phyloP scores from a whole-genome alignment of 2,329 filamentous ascomycete species.

The Cercospora citrullina region DNA sequence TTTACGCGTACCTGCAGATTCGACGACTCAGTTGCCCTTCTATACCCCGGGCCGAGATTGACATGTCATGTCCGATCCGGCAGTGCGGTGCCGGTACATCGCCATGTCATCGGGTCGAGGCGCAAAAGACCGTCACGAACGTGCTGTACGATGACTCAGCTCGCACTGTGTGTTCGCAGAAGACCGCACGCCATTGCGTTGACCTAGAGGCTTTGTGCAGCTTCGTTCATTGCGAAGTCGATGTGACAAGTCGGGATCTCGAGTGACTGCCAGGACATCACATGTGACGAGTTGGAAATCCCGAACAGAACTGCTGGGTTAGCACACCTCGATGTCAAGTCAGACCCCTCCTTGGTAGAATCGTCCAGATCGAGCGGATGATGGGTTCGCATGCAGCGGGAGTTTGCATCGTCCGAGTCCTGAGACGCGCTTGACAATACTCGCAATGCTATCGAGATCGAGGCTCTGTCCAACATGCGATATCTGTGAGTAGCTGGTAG shows the following conservation, averaged over 20 bases:
- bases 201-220: background rate
- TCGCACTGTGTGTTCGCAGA: background rate
- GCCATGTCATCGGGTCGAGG: background rate
- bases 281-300: background rate
- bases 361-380: background rate
- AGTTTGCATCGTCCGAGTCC: background rate
- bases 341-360: background rate
- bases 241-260: background rate
- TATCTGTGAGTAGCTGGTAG: background rate
- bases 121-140: background rate
- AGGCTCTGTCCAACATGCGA: background rate
- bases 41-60: background rate
- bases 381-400: background rate
- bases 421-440: background rate
- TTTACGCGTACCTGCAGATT: constrained; percentile 9
- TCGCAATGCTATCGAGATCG: background rate
- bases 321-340: background rate
- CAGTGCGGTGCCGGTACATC: background rate
- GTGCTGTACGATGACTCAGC: background rate
- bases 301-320: background rate
- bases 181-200: background rate
- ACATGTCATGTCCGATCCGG: background rate
- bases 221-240: background rate
- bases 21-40: background rate
- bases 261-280: background rate